These are phyloP conservation scores for Calocybe gangraenosa DNA, from an alignment of 768 basidiomycete species.

Conservation along the genomic window DNA sequence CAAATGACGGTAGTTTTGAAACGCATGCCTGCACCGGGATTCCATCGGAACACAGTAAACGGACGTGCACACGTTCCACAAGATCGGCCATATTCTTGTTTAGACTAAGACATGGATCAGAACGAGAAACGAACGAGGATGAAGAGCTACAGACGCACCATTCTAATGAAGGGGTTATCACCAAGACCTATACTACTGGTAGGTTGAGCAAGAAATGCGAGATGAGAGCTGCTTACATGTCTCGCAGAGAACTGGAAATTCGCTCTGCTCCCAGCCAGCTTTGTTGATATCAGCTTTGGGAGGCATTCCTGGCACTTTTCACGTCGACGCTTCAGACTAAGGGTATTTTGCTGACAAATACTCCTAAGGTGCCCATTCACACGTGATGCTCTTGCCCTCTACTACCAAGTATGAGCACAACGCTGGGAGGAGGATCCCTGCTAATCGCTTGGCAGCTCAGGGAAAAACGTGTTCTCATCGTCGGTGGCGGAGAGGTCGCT, in stretches of 20 bases:
- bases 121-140: neutral
- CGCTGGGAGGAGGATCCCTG: conserved; percentile 63
- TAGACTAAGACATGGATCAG: conserved; percentile 55
- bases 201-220: conserved; percentile 1
- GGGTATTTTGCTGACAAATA: conserved; percentile 10
- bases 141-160: conserved; percentile 51
- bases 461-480: conserved; percentile 77
- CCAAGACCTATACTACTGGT: conserved; percentile 59
- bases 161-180: conserved; percentile 88
- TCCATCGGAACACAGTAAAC: conserved; percentile 98
- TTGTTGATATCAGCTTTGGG: conserved; percentile 94
- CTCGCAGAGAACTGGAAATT: conserved; percentile 92
- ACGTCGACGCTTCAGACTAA: conserved; percentile 13
- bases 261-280: conserved; percentile 91
- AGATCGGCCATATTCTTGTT: conserved; percentile 93
- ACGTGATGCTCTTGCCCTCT: neutral
- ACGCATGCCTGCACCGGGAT: conserved; percentile 88
- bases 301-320: conserved; percentile 39
- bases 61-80: conserved; percentile 98
- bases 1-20: conserved; percentile 98
- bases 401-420: neutral
- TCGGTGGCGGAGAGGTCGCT: conserved; percentile 93
- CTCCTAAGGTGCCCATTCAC: neutral
- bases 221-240: conserved; percentile 56
- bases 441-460: conserved; percentile 93